Base-by-base conservation (phyloP, 371 early-diverging fungal genomes). In the Mortierella sp. region DNA sequence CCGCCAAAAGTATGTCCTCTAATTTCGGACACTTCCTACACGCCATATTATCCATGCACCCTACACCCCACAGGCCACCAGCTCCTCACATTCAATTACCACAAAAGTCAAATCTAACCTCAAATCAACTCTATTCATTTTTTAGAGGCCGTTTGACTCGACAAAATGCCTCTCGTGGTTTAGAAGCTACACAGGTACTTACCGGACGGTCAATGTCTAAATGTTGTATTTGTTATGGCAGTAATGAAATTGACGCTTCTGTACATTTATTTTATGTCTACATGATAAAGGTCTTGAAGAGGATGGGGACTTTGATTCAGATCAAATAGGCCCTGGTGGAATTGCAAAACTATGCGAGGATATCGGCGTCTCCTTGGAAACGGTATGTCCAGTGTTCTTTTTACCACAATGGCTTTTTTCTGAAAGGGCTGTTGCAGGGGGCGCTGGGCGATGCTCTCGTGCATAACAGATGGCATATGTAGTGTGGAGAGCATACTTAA, bases 281-380 rank as follows among this genome's bases (percentile, higher is more conserved):
- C 26, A n/a, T n/a, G n/a, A n/a, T n/a, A n/a, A 19, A 72, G 72
- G 64, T 14, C 55, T 67, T 21, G 72, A 72, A 24, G 72, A 65
- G 11, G 68, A 75, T 47, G 72, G 66, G 28, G 73, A 72, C 44
- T 50, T 67, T 24, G 75, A 59, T 27, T 39, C 47, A 34, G 64
- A 75, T 14, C 64, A 56, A 59, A 68, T 75, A 27, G 75, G 75
- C 19, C 75, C 75, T 11, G 46, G 7, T 41, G 75, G 75, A 6
- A 75, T 75, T 39, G 19, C 69, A 44, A 68, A 75, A 46, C 55
- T 75, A 9, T 75, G 75, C 46, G 75, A 75, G 15, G 75, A 75
- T 42, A 58, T 75, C 19, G 56, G 50, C 7, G 69, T 75, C 12
- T 75, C 75, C 23, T 34, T 75, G 53, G 75, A 63, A 41, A 46